These are phyloP conservation scores for Kwoniella shivajii DNA, from an alignment of 1,284 basidiomycete species.

Conservation along the genomic window DNA sequence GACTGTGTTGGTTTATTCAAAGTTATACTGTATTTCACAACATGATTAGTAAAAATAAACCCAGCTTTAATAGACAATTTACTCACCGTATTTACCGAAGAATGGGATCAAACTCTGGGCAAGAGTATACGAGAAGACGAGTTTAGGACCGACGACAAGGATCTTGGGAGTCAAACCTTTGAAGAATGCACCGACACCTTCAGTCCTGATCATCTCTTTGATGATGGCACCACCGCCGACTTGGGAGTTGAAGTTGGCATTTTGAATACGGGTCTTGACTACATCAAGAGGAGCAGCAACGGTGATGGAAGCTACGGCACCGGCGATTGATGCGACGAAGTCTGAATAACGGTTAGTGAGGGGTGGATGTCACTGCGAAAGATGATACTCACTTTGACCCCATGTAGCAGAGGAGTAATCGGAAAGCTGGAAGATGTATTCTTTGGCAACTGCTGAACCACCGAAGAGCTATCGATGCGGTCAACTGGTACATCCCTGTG, in stretches of 20 bases:
- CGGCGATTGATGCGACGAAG: slow-evolving; percentile 90
- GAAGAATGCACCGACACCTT: slow-evolving; percentile 87
- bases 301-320: slow-evolving; percentile 92
- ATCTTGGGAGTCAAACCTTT: slow-evolving; percentile 98
- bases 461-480: slow-evolving; percentile 74
- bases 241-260: slow-evolving; percentile 94
- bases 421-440: slow-evolving; percentile 82
- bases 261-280: slow-evolving; percentile 96
- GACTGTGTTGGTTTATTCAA: too few species aligned
- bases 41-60: too few species aligned
- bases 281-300: slow-evolving; percentile 95
- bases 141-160: slow-evolving; percentile 94
- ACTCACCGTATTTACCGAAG: slow-evolving; percentile 76
- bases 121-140: slow-evolving; percentile 96
- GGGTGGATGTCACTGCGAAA: not conserved
- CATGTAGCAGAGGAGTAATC: slow-evolving; percentile 94
- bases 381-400: slow-evolving; percentile 66
- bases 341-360: slow-evolving; percentile 48
- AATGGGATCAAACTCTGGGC: slow-evolving; percentile 94
- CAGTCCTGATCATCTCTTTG: slow-evolving; percentile 82
- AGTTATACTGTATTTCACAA: too few species aligned
- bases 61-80: too few species aligned
- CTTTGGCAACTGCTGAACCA: slow-evolving; percentile 91
- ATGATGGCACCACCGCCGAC: slow-evolving; percentile 81
- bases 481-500: not conserved